Evolutionary conservation across 129 eudicot species (phyloP), one percentile per base, ranked within the genome.

Genomic region (Escallonia herrerae): DNA sequence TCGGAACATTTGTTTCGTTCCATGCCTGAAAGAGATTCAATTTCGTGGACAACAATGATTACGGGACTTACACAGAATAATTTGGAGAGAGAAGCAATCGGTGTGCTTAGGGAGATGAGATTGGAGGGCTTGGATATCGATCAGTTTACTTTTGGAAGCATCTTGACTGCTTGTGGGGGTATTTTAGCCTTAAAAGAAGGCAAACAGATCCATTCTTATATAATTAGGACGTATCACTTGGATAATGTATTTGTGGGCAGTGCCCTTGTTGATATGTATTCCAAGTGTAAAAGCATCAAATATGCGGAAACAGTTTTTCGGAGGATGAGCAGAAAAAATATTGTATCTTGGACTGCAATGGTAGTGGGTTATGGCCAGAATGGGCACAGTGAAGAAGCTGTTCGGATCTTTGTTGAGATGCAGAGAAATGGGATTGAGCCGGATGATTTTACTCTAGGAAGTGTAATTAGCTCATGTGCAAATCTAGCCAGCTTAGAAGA

Each of bases 311-410:
- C 14, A 43, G 91, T 88, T 37, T 93, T 93, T 58, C 70, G 62
- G 67, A 76, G 77, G 65, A 85, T 93, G 96, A 42, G 43, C 7
- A n/a, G 59, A 66, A 93, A 77, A 74, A 93, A 88, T 62, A 76
- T 84, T 43, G 91, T 93, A 14, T 77, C 98, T 40, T 93, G 98
- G 98, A 93, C 96, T 11, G 95, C 98, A 39, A 78, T 93, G 80
- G 59, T 85, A 59, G 98, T 88, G 63, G 96, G 96, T 3, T 93
- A 85, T 67, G 83, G 96, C 15, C 96, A 93, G 67, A 93, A 86
- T 45, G 98, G 96, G 9, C 74, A 70, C 75, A 77, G 89, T 41
- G 96, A 93, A 72, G 98, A 88, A 75, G 98, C 95, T 39, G 79
- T 93, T 40, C 60, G 74, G 47, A 64, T 59, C 10, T 93, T 77